Evolutionary conservation across 2,329 filamentous ascomycete species (phyloP), one percentile per base, ranked within the genome.

Genomic region (Diplodia sapinea): DNA sequence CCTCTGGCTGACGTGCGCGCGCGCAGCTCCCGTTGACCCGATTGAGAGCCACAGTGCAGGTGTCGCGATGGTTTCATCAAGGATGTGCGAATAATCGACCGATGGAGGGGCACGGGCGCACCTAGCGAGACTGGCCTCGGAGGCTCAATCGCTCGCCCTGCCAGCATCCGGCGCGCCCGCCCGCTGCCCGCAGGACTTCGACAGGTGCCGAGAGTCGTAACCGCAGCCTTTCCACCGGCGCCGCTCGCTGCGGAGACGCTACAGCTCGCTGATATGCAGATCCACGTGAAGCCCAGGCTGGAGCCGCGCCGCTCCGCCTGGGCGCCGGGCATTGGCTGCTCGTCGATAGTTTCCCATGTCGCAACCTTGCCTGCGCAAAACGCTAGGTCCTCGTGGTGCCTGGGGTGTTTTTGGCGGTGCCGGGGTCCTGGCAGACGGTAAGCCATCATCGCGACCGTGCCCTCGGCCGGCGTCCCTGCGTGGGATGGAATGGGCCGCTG

Each of bases 1-100:
- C 6, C 15, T 47, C 2, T 20, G 38, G 64, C 64, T 59, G 40
- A 38, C 59, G 56, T 61, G 56, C 56, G 40, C 56, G 40, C 56
- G 55, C 55, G 59, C 59, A 63, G 59, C 43, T 63, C 59, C 59
- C 59, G 59, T 63, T 63, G 31, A 51, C 59, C 59, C 59, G 59
- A 63, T n/a, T 31, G 49, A 20, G 17, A 38, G 47, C 43, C 43
- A 51, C 4, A 6, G 57, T 17, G 29, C 57, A 50, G 43, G 57
- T 50, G 55, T 63, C 43, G 59, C 29, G 59, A 63, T 47, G 47
- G 59, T 63, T 63, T 63, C 59, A 63, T 63, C 59, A 47, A 63
- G 59, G 59, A 63, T 63, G 47, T 36, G 59, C 43, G 31, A 11
- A 31, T 20, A 20, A 23, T 51, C 47, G 43, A 51, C 33, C 43